These are phyloP conservation scores for Rhodotorula sp. DNA, from an alignment of 1,284 basidiomycete genomes.

Conservation along the genomic window DNA sequence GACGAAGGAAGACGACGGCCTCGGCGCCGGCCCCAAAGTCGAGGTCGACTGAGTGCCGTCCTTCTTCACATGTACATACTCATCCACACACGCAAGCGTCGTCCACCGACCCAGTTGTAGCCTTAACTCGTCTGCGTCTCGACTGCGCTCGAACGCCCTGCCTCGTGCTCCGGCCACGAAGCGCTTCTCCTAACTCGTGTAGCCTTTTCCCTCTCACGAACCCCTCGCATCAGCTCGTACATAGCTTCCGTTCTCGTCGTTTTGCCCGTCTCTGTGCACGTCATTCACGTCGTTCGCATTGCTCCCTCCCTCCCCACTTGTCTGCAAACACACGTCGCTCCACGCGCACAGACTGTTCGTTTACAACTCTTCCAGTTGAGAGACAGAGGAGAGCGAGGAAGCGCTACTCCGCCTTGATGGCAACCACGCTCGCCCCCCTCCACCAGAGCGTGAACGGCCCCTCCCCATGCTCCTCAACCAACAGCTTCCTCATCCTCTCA, in stretches of 20 bases:
- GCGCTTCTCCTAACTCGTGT: too few relatives aligned
- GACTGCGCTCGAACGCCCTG: neutral
- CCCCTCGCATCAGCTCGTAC: too few relatives aligned
- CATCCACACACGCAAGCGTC: neutral
- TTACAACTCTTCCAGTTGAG: too few relatives aligned
- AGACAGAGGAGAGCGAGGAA: neutral
- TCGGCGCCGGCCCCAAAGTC: neutral
- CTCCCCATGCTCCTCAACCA: neutral
- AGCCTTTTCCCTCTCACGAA: too few relatives aligned
- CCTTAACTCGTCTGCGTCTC: neutral
- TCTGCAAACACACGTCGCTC: too few relatives aligned
- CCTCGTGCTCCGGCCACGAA: neutral
- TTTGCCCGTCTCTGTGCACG: too few relatives aligned
- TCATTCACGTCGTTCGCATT: too few relatives aligned
- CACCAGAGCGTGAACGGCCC: constrained; percentile 2
- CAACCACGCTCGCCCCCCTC: neutral
- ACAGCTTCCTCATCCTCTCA: neutral
- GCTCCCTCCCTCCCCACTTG: too few relatives aligned
- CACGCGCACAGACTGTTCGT: too few relatives aligned
- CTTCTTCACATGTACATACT: neutral
- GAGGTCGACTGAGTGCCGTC: constrained; percentile 2
- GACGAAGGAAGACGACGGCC: neutral
- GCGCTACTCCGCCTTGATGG: neutral
- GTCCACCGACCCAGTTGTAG: neutral
- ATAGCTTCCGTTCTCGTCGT: too few relatives aligned